phyloP scores from a whole-genome alignment of 2,329 filamentous ascomycete genomes.

The Aspergillus hiratsukae region DNA sequence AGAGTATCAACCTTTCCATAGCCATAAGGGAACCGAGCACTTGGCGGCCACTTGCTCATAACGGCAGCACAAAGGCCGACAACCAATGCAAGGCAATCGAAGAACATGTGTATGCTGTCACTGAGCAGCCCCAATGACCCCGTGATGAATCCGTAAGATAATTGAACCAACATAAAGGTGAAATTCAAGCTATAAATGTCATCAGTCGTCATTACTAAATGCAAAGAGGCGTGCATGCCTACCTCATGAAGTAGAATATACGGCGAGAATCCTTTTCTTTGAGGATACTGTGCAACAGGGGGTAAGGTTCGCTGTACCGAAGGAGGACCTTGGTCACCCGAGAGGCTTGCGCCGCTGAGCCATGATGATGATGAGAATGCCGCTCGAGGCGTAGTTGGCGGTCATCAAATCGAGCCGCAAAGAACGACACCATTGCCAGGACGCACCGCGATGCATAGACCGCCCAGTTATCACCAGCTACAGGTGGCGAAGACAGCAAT shows the following conservation, averaged over 20 bases:
- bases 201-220: conserved; percentile 10
- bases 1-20: conserved; percentile 96
- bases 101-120: conserved; percentile 99
- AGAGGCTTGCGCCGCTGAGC: conserved; percentile 51
- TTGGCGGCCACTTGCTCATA: conserved; percentile 94
- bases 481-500: conserved; percentile 27
- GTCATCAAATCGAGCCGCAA: conserved; percentile 31
- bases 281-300: conserved; percentile 78
- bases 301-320: conserved; percentile 64
- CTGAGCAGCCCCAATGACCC: conserved; percentile 92
- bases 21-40: conserved; percentile 83
- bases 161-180: conserved; percentile 88
- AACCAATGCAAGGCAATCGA: conserved; percentile 88
- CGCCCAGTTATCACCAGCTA: conserved; percentile 22
- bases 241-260: conserved; percentile 97
- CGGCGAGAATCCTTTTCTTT: conserved; percentile 87
- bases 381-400: conserved; percentile 20
- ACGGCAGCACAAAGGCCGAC: conserved; percentile 90
- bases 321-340: conserved; percentile 69
- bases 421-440: conserved; percentile 27
- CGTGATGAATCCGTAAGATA: conserved; percentile 88
- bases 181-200: conserved; percentile 70
- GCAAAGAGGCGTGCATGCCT: conserved; percentile 29
- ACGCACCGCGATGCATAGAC: conserved; percentile 24
- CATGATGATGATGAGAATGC: conserved; percentile 31